Evolutionary conservation across 306 rosid species (phyloP).

Genomic region (Trichosanthes truncata): DNA sequence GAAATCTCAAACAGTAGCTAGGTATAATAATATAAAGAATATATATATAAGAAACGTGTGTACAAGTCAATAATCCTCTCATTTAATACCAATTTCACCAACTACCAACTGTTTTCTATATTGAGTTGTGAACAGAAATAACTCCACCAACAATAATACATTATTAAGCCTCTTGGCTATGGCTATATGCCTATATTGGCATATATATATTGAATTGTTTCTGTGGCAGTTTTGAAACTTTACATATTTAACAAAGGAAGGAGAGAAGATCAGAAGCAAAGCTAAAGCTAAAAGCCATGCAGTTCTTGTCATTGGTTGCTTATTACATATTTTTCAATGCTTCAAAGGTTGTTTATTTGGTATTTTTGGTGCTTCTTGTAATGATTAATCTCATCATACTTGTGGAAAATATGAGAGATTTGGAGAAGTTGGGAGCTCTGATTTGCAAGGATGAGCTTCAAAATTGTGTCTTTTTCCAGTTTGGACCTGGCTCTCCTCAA

Average conservation of each 20-base stretch:
- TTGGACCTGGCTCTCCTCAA: background rate
- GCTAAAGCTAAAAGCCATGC: background rate
- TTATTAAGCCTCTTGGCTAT: background rate
- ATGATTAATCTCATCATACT: constrained; percentile 2
- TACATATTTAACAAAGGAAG: background rate
- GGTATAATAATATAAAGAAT: background rate
- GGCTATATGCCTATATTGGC: no score
- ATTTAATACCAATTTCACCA: background rate
- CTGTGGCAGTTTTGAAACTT: background rate
- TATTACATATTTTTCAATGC: constrained; percentile 33
- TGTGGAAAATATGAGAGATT: background rate
- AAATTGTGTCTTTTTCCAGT: background rate
- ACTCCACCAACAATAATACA: background rate
- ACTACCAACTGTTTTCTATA: background rate
- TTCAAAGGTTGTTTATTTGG: constrained; percentile 9
- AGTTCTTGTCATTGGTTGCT: constrained; percentile 15
- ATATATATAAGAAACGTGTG: background rate
- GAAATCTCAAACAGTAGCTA: no score
- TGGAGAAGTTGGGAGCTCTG: constrained; percentile 14
- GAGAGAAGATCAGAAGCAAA: background rate
- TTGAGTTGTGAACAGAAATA: background rate
- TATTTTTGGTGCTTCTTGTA: constrained; percentile 12
- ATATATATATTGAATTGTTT: background rate
- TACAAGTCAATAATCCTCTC: background rate
- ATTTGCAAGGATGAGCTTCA: constrained; percentile 2